These are phyloP conservation scores for Decorospora gaudefroyi DNA, from an alignment of 2,329 filamentous ascomycete genomes.

Conservation along the genomic window DNA sequence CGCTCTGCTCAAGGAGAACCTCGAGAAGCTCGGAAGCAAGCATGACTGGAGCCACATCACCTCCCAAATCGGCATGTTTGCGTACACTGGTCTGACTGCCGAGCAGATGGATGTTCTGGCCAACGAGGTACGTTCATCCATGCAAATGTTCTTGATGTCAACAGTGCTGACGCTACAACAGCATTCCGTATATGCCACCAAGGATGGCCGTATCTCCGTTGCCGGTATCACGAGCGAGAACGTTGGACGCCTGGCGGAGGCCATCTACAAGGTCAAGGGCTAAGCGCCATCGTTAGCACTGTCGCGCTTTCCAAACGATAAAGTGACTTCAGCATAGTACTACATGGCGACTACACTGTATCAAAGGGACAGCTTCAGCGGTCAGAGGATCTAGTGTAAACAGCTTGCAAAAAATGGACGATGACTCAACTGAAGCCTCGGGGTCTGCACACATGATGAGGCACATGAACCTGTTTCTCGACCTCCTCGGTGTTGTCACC, in stretches of 20 bases:
- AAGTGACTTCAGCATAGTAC: constrained; percentile 12
- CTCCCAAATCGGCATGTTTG: constrained; percentile 96
- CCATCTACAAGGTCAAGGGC: constrained; percentile 82
- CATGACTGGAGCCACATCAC: constrained; percentile 99
- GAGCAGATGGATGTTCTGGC: constrained; percentile 91
- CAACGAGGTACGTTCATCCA: constrained; percentile 67
- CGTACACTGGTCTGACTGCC: constrained; percentile 89
- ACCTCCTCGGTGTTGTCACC: too few species aligned
- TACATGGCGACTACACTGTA: constrained; percentile 18
- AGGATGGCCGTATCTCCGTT: constrained; percentile 84
- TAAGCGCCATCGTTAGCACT: constrained; percentile 30
- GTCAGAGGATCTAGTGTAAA: constrained; percentile 18
- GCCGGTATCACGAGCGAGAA: constrained; percentile 81
- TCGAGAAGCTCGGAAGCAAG: constrained; percentile 92
- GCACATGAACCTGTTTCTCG: too few species aligned
- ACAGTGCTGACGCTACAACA: constrained; percentile 36
- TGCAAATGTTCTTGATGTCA: not conserved
- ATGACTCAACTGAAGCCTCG: too few species aligned
- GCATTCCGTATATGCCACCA: constrained; percentile 97
- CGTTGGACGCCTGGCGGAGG: constrained; percentile 77
- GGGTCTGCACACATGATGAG: too few species aligned
- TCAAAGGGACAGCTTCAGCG: constrained; percentile 16
- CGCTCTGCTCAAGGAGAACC: constrained; percentile 87
- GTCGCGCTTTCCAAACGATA: constrained; percentile 16
- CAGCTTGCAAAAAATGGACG: constrained; percentile 14